Conservation (phyloP, 441 rosid species). For the Pelargonium myrrhifolium region DNA sequence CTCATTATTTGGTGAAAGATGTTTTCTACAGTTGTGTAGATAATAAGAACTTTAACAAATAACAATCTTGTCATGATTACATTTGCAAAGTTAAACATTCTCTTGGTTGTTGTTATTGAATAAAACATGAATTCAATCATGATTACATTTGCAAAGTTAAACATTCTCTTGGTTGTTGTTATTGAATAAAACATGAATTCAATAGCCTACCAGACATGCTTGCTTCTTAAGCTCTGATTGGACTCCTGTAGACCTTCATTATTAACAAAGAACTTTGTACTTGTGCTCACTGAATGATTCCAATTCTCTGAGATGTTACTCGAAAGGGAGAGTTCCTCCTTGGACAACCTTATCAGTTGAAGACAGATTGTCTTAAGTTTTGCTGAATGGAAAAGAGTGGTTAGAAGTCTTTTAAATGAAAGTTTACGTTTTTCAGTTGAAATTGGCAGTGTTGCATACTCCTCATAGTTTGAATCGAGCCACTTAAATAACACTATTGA, state of each 20-base stretch:
- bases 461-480: neutral
- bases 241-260: neutral
- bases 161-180: neutral
- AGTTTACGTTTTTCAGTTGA: neutral
- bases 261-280: neutral
- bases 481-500: neutral
- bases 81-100: no score
- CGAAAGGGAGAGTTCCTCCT: no score
- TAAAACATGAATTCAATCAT: no score
- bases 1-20: neutral
- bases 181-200: neutral
- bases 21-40: neutral
- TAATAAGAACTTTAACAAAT: neutral
- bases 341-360: no score
- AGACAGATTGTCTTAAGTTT: no score
- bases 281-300: neutral
- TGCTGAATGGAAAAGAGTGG: no score
- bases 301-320: neutral
- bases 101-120: no score
- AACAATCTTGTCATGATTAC: no score
- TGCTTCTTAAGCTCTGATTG: neutral
- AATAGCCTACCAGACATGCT: constrained; percentile 1
- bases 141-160: neutral
- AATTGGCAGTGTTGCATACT: neutral
- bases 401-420: neutral